Evolutionary conservation across 345 rosid species (phyloP), one percentile per base, ranked within the genome.

Genomic region (Salix koriyanagi): DNA sequence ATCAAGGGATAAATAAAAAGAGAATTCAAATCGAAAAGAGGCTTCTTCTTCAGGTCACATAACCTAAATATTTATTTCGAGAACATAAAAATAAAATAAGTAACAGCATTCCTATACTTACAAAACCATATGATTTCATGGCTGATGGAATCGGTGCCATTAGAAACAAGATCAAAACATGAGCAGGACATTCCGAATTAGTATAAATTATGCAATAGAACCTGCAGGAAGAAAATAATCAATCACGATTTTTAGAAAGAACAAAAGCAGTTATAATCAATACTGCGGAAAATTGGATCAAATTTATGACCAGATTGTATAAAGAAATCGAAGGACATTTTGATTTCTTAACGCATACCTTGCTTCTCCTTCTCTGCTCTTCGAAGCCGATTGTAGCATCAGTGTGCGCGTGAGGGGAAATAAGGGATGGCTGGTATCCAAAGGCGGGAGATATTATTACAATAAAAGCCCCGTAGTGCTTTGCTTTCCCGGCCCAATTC

Each of bases 111-210:
- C 18, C 23, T n/a, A 39, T 7, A 52, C 42, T 21, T 74, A 83
- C 79, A 77, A 58, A 5, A 58, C 79, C 74, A 66, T 67, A 72
- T 32, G 77, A 61, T 64, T 76, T 79, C 48, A 73, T 54, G 39
- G 46, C 58, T 26, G 81, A 82, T 34, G 76, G 52, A 16, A 66
- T 34, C 28, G 71, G 58, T 18, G 77, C 81, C 84, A 76, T 79
- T 54, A 39, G 23, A 14, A 75, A 42, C 56, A 46, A 72, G 39
- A 32, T 68, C 23, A 69, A 16, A 7, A 48, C 12, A 70, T 11
- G 46, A 75, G 66, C 39, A 7, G 65, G 19, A 54, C 81, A 56
- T 83, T 61, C 79, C 75, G 28, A 34, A 67, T 37, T 65, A 37
- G 19, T 71, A n/a, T 7, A 34, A 56, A 25, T 7, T 67, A 68